Base-by-base conservation (phyloP, 306 rosid species). In the Malus domestica region DNA sequence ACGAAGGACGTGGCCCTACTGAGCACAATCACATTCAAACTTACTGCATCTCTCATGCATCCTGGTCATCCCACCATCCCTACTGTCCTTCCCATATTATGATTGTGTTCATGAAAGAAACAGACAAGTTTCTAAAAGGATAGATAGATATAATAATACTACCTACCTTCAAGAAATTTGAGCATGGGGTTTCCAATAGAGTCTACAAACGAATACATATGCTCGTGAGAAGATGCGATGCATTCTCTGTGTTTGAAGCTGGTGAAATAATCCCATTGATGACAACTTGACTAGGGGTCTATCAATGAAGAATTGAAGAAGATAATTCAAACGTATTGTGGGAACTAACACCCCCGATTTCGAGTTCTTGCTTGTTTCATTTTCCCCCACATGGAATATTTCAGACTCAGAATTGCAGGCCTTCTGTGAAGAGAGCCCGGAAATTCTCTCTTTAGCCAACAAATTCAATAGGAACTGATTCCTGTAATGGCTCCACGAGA, bases 401-500 rank as follows among this genome's bases (percentile, higher is more conserved):
- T 57, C 25, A 11, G 68, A 58, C 16, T 57, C 55, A 51, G 20
- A 51, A 63, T 73, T 71, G 73, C 44, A 25, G 18, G 64, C 74
- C 72, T 78, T 71, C 68, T 72, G 29, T 30, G 71, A 81, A 75
- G 55, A 71, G 77, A 68, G 83, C 80, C 76, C 65, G 55, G 54
- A 89, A 82, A 69, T 62, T 80, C 67, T 78, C 80, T 79, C 79
- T 71, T 55, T 30, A 72, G 76, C 81, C 81, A 78, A 78, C 32
- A 73, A 87, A 80, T 70, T 57, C 78, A 77, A 81, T 40, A 75
- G 76, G 79, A 79, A 73, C 73, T 79, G 81, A 78, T 68, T 70
- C 83, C 79, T 70, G 86, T 51, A 82, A 20, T 46, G 81, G 76
- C 78, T 73, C 78, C 83, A 68, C 76, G 86, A 84, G 77, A 77